These are phyloP conservation scores for Sanguinoderma infundibulare DNA, from an alignment of 1,284 basidiomycete genomes.

Conservation along the genomic window DNA sequence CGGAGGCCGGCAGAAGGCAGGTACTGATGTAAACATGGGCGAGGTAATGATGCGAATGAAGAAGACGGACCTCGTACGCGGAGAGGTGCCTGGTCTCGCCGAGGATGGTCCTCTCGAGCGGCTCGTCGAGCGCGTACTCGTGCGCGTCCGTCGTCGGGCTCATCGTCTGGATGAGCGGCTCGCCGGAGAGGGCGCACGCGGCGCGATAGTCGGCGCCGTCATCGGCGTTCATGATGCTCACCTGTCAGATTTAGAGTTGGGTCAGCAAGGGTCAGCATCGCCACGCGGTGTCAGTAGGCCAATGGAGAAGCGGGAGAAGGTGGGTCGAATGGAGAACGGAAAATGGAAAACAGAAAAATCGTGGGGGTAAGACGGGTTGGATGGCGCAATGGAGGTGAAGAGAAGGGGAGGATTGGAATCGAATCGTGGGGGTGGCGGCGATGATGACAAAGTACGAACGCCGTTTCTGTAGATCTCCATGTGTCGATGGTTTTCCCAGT, in stretches of 20 bases:
- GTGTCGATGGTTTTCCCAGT: slow-evolving; percentile 59
- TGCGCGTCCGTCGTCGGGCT: slow-evolving; percentile 34
- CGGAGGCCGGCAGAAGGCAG: too few relatives aligned
- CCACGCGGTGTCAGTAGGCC: neutral
- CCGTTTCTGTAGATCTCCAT: slow-evolving; percentile 56
- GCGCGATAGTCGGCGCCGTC: slow-evolving; percentile 33
- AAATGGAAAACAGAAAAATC: neutral
- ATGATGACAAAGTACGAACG: slow-evolving; percentile 40
- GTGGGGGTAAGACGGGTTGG: neutral
- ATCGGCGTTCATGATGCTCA: slow-evolving; percentile 39
- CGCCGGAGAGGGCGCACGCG: slow-evolving; percentile 36
- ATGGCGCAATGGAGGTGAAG: neutral
- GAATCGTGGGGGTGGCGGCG: neutral
- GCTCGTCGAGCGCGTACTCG: slow-evolving; percentile 34
- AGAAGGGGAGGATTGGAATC: neutral
- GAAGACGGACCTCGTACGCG: slow-evolving; percentile 34
- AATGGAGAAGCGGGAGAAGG: neutral
- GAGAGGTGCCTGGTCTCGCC: slow-evolving; percentile 33
- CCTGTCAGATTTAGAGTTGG: slow-evolving; percentile 18
- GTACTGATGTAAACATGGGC: too few relatives aligned
- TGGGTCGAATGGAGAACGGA: neutral
- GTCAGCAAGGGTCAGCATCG: neutral
- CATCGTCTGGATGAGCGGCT: slow-evolving; percentile 38
- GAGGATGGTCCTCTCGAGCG: slow-evolving; percentile 30
- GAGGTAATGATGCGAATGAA: too few relatives aligned